Conservation (phyloP, 768 basidiomycete genomes). For the Agaricus subrufescens region DNA sequence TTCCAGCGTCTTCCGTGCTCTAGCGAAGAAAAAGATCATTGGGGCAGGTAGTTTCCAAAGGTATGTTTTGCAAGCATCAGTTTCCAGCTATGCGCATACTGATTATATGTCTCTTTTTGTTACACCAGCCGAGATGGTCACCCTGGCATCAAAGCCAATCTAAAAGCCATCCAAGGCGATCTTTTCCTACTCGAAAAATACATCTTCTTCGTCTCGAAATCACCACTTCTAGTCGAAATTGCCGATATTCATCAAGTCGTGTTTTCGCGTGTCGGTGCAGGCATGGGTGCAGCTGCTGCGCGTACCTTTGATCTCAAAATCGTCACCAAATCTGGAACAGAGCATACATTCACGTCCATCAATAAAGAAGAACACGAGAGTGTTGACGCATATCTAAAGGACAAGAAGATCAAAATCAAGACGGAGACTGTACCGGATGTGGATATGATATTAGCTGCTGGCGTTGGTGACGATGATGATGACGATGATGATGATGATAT, state of each 20-base stretch:
- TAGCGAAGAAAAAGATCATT: conserved; percentile 88
- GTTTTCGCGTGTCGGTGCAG: conserved; percentile 90
- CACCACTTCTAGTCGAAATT: conserved; percentile 86
- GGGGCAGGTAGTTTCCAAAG: conserved; percentile 84
- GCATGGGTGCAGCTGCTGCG: conserved; percentile 75
- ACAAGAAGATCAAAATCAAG: conserved; percentile 91
- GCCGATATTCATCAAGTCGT: conserved; percentile 85
- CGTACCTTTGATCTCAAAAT: conserved; percentile 94
- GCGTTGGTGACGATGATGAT: conserved; percentile 64
- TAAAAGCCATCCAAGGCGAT: conserved; percentile 95
- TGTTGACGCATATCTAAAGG: conserved; percentile 79
- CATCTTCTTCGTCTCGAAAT: conserved; percentile 96
- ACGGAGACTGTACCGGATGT: conserved; percentile 93
- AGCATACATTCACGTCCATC: conserved; percentile 88
- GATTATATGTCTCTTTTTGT: background rate
- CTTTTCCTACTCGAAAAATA: conserved; percentile 98
- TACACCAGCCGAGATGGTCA: conserved; percentile 73
- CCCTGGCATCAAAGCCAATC: conserved; percentile 94
- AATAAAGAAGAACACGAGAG: conserved; percentile 93
- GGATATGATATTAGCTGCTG: conserved; percentile 65
- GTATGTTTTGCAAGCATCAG: conserved; percentile 30
- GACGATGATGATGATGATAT: conserved; percentile 77
- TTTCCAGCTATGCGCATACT: background rate
- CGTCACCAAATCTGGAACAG: conserved; percentile 77
- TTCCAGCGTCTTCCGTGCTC: conserved; percentile 86